Base-by-base conservation (phyloP, 2,329 filamentous ascomycete genomes). In the Neofusicoccum ribis region DNA sequence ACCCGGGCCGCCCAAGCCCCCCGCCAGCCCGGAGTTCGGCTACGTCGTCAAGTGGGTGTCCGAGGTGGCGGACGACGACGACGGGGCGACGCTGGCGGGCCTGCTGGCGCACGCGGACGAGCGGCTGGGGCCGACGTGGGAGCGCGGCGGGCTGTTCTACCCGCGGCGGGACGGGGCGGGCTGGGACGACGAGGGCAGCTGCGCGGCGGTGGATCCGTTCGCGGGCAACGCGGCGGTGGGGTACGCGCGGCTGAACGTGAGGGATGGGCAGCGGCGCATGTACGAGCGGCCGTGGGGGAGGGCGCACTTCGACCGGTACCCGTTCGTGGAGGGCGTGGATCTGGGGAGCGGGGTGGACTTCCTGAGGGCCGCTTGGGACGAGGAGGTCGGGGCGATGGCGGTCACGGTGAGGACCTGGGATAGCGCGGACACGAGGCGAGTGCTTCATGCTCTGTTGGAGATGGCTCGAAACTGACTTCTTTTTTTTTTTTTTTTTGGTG, bases 161-260 rank as follows among this genome's bases (percentile, higher is more conserved):
- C 69, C 71, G 0, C 67, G 74, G 9, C 69, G 72, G 37, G 74
- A 73, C 23, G 52, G 1, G 64, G 68, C 20, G 71, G 77, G 61
- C 20, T 23, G 20, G 20, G 20, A 23, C 20, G 62, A 69, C 3
- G 54, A 72, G 0, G 68, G 68, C 3, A 67, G 71, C 5, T 72
- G 72, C 68, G 71, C 66, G 1, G 66, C 69, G 46, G 71, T 78
- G 63, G 77, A 80, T 31, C 75, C 77, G 0, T 77, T 74, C 20
- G 70, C 76, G 0, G 76, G 79, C 0, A 79, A 80, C 64, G 71
- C 72, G 1, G 72, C 68, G 0, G 73, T 80, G 63, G 77, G 71
- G 0, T 80, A 80, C 51, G 71, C 72, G 5, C 67, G 77, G 20
- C 67, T 79, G 20, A 79, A 80, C 65, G 73, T 79, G 11, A 61